Evolutionary conservation across 352 stramenopile species (phyloP), one percentile per base, ranked within the genome.

Genomic region (Phytophthora pisi): DNA sequence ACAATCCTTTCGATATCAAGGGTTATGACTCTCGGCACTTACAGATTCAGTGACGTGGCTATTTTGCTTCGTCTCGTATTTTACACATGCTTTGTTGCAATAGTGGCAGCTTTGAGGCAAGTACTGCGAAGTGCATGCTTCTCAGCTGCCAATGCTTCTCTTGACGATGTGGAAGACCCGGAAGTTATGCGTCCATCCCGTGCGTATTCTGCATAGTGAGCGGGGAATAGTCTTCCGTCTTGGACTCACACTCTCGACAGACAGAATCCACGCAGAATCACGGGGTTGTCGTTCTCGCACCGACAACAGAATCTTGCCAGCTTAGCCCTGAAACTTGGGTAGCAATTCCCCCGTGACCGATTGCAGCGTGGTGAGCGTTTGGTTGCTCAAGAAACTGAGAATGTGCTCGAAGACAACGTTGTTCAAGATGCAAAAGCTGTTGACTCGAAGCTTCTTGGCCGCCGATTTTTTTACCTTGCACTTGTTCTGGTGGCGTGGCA

Each of bases 321-420:
- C 8, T 54, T 18, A 18, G 34, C 24, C 18, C 63, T 43, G 15
- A 52, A 68, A 2, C 45, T 45, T 30, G 20, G 23, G 34, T 62
- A 66, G 1, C n/a, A 42, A 18, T 66, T 30, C 64, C 6, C 64
- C 56, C 4, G 64, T 66, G 18, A 70, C 24, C 30, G 13, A 18
- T 11, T 71, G 56, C 64, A 70, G 10, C 51, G 65, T 61, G 30
- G 57, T 58, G 8, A 66, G 56, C 18, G 57, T 57, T 18, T 65
- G 64, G 43, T 66, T 71, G 31, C n/a, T 5, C 16, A 71, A 7
- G n/a, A 62, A 71, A 10, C 51, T 57, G 28, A 62, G 42, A 23
- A 71, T 66, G 6, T 49, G 31, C 23, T 66, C 57, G 51, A 62
- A 71, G 2, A 66, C 26, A 0, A 18, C 24, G 24, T 66, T 51